Evolutionary conservation across 768 basidiomycete species (phyloP), one percentile per base, ranked within the genome.

Genomic region (Dioszegia hungarica): DNA sequence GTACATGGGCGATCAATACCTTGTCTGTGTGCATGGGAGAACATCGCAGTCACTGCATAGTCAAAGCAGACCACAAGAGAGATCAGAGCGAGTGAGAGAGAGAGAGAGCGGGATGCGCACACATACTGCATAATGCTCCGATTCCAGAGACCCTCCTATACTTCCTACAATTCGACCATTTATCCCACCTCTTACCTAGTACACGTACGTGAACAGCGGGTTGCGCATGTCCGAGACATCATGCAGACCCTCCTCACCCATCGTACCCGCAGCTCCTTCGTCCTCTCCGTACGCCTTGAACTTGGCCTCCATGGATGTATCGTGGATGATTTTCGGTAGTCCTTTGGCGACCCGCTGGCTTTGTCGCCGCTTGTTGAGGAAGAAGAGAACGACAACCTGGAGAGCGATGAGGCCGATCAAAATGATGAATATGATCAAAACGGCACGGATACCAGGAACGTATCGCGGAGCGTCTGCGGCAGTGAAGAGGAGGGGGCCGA

Each of bases 401-500:
- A 68, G 17, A 15, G 19, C 60, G 49, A 70, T 60, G 41, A 66
- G 17, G 31, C 24, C 57, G 45, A 70, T 20, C 28, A 67, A 55
- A 24, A 61, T 60, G 50, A 37, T 34, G 54, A 73, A 71, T 46
- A 76, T 58, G 59, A 59, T 58, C n/a, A 75, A 41, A 41, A 67
- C 64, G 20, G 62, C 71, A 37, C 57, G 49, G 10, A 70, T 39
- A 28, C 69, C 72, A 8, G 72, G 72, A 19, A 47, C 22, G 58
- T 74, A 74, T 36, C 59, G 57, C 0, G 64, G 68, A n/a, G 48
- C 53, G 57, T 76, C 75, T 14, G 34, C 37, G 11, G 66, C 38
- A 19, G 69, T 70, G 72, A 75, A 76, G 9, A 76, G 52, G 27
- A 75, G 67, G 1, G 77, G 75, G 37, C 64, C 68, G 50, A 73